Evolutionary conservation across 2,329 filamentous ascomycete species (phyloP).

Genomic region (Pestalotiopsis fici): DNA sequence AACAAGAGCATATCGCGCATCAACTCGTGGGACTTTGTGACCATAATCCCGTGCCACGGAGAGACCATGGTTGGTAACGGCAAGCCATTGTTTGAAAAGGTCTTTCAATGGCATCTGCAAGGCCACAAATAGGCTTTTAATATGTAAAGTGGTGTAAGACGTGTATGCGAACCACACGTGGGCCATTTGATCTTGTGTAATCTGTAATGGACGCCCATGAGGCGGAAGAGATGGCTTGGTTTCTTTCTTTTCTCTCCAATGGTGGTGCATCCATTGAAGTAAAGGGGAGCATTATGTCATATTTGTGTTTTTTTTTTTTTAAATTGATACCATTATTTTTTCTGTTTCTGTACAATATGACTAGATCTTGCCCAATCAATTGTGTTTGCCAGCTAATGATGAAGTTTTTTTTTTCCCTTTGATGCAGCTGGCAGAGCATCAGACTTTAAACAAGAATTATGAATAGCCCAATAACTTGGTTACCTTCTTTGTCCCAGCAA

Average conservation of each 20-base stretch:
- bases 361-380: no score
- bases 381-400: no score
- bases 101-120: constrained; percentile 82
- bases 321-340: not conserved
- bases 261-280: no score
- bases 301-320: not conserved
- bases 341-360: not conserved
- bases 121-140: constrained; percentile 28
- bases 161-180: no score
- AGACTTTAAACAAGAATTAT: no score
- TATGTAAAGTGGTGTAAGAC: no score
- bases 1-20: constrained; percentile 71
- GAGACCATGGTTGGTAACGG: constrained; percentile 77
- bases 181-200: no score
- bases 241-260: not conserved
- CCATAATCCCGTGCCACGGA: constrained; percentile 89
- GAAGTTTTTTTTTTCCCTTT: no score
- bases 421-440: no score
- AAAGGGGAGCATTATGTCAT: not conserved
- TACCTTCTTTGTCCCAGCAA: no score
- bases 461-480: no score
- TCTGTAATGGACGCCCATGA: no score
- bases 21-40: constrained; percentile 79
- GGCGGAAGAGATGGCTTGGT: not conserved
- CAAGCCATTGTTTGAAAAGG: constrained; percentile 74